Evolutionary conservation across 2,329 filamentous ascomycete species (phyloP), one percentile per base, ranked within the genome.

Genomic region (Fonsecaea erecta): DNA sequence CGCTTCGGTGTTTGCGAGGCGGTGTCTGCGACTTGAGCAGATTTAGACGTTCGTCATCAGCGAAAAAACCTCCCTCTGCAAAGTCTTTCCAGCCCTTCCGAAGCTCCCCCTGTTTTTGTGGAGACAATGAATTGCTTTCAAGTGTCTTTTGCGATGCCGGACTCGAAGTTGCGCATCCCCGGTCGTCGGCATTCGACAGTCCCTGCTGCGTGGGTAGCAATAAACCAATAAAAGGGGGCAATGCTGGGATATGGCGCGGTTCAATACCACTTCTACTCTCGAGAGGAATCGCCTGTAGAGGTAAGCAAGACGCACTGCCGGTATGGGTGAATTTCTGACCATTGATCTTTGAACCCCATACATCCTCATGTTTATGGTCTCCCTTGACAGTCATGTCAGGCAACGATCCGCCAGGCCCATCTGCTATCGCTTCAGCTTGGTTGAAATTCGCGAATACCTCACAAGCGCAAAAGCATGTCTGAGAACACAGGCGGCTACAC

Each of bases 381-480:
- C 26, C 8, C 21, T 28, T 37, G 6, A 11, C 34, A 24, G 12
- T 18, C n/a, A 12, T n/a, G 16, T 14, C n/a, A 9, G 54, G 21
- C 21, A 14, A 48, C 16, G 4, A 21, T 43, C 26, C 43, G 32
- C 34, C 46, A 24, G 26, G 35, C 43, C 5, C 52, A 18, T 35
- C 30, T 46, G 52, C 54, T 11, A 37, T 32, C 14, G 28, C 28
- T 58, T 59, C 53, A 26, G 43, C 43, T n/a, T 51, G 63, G 18
- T 62, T 54, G 37, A 48, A 28, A 8, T 58, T 32, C 16, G 55
- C 52, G 51, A 69, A 69, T 8, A 28, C 59, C 2, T 68, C 63
- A 58, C 70, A 71, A 37, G 53, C 32, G 59, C 69, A 72, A 48
- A 57, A 53, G 48, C 70, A 72, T 16, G 12, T n/a, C 26, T 68